These are phyloP conservation scores for Thinopyrum elongatum DNA, from an alignment of 176 grass and related monocot genomes.

Conservation along the genomic window DNA sequence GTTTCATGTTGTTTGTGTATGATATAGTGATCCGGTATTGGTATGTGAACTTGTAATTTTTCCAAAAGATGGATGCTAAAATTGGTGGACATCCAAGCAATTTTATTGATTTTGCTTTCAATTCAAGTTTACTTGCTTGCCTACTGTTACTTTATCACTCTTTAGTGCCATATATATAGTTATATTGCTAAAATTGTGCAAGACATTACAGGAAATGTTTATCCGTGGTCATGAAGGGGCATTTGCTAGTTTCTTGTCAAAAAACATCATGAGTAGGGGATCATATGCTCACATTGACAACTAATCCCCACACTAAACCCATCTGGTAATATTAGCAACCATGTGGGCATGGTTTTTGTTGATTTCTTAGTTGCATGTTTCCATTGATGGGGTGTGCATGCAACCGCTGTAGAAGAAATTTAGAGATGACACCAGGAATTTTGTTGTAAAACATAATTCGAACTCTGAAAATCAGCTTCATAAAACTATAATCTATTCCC, in stretches of 20 bases:
- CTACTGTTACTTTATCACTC: not conserved
- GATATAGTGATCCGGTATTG: not conserved
- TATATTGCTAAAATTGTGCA: not conserved
- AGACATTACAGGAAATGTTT: not conserved
- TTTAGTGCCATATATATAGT: constrained; percentile 7
- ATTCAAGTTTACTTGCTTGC: not conserved
- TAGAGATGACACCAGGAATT: not conserved
- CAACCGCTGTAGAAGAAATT: not conserved
- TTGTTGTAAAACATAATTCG: not conserved
- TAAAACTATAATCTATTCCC: not conserved
- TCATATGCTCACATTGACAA: too few species aligned
- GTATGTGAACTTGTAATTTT: not conserved
- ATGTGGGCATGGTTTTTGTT: not conserved
- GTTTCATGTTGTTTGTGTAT: not conserved
- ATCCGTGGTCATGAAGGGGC: not conserved
- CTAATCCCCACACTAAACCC: too few species aligned
- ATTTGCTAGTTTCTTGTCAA: not conserved
- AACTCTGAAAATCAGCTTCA: not conserved
- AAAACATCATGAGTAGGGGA: not conserved
- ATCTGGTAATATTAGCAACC: too few species aligned
- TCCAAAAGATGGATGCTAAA: not conserved
- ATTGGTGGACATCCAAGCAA: not conserved
- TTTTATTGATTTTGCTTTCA: not conserved
- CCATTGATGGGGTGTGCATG: not conserved
- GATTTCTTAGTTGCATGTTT: constrained; percentile 2